Base-by-base conservation (phyloP, 2,329 filamentous ascomycete genomes). In the Colletotrichum scovillei region DNA sequence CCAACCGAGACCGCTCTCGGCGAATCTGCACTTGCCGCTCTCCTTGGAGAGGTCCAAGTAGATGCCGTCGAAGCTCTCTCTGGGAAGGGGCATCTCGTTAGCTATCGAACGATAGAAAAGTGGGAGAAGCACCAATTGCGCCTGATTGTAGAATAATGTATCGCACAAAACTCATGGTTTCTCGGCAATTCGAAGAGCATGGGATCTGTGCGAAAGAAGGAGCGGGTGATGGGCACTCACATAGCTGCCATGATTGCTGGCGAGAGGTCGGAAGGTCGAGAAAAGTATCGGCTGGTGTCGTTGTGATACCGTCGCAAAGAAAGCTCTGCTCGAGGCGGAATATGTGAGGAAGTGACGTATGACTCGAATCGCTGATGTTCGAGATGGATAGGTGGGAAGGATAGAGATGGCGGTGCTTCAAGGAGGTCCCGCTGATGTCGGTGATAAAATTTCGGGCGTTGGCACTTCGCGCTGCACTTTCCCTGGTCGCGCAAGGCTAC, bases 11-110 rank as follows among this genome's bases (percentile, higher is more conserved):
- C 97, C 97, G 66, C 92, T 95, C 82, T 98, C 96, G 75, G 96
- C 95, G 80, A 99, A 95, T 81, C 97, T 92, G 86, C 95, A 98
- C 86, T 96, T 97, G 77, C 97, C 97, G 72, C 92, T 90, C 84
- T 97, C 93, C 84, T 95, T 97, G 79, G 95, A 98, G 74, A 99
- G 90, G 83, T 99, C 96, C 79, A 99, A 91, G 85, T 97, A 95
- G 86, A 98, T 98, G 85, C 95, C 95, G 82, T 98, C 96, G 85
- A 99, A 99, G 81, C 93, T 97, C 91, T 99, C 97, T 78, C 90
- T 92, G 73, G 16, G 63, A 53, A 66, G 67, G 55, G 68, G 63
- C 58, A 62, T 71, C 19, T 30, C 24, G 71, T 73, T 28, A 73
- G 71, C 56, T 30, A 26, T 6, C 46, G 59, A 22, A 9, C 26